Evolutionary conservation across 768 basidiomycete genomes (phyloP).

Genomic region (Panus rudis): DNA sequence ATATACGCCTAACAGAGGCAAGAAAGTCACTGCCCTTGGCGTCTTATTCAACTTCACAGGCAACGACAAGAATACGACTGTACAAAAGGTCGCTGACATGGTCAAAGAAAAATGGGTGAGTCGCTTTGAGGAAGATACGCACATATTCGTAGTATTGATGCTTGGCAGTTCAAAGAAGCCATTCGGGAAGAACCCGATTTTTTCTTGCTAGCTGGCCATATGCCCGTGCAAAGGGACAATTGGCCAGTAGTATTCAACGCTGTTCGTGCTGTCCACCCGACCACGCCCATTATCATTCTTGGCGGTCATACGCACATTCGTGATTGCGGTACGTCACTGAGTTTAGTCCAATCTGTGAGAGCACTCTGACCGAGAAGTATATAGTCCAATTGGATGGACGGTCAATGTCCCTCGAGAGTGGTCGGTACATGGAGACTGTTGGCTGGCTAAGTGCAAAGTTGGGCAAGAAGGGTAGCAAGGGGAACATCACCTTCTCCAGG

Average conservation of each 20-base stretch:
- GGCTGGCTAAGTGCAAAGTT: conserved; percentile 68
- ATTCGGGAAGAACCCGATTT: conserved; percentile 78
- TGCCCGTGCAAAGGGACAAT: conserved; percentile 68
- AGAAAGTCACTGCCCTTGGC: conserved; percentile 72
- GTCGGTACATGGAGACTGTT: conserved; percentile 90
- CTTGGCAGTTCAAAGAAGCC: conserved; percentile 60
- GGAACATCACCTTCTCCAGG: conserved; percentile 56
- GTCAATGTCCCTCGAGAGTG: conserved; percentile 77
- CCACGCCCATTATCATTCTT: conserved; percentile 77
- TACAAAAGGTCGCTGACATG: conserved; percentile 69
- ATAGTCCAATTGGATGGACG: conserved; percentile 61
- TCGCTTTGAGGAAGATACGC: neutral
- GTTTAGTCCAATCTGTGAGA: neutral
- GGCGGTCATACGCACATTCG: conserved; percentile 81
- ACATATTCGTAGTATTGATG: neutral
- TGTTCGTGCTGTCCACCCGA: conserved; percentile 62
- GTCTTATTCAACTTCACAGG: conserved; percentile 73
- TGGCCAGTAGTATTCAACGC: conserved; percentile 71
- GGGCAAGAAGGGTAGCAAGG: conserved; percentile 29
- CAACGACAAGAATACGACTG: conserved; percentile 64
- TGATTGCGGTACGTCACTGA: conserved; percentile 64
- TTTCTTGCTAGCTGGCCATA: conserved; percentile 79
- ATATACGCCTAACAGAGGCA: conserved; percentile 37
- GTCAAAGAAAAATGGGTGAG: conserved; percentile 73
- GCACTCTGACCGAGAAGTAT: neutral